phyloP scores from a whole-genome alignment of 768 basidiomycete genomes.

The Russula vinacea region DNA sequence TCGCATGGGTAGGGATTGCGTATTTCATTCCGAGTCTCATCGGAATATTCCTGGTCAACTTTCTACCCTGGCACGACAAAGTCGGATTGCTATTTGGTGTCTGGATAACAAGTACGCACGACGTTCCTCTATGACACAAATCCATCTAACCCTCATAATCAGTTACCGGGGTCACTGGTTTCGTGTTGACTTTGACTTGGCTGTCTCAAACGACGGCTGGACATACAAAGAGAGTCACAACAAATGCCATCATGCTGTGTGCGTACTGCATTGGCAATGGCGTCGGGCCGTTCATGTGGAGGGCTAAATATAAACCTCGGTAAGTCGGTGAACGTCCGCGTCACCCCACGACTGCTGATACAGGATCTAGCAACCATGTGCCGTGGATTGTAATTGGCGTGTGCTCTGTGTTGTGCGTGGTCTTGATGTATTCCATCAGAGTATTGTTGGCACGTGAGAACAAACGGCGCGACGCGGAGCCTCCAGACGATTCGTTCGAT shows the following conservation, averaged over 20 bases:
- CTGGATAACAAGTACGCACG: slow-evolving; percentile 50
- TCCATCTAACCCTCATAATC: slow-evolving; percentile 12
- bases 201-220: slow-evolving; percentile 62
- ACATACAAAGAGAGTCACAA: slow-evolving; percentile 68
- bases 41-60: slow-evolving; percentile 59
- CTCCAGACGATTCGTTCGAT: slow-evolving; percentile 51
- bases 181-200: slow-evolving; percentile 63
- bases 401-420: slow-evolving; percentile 55
- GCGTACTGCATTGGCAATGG: slow-evolving; percentile 69
- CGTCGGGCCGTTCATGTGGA: slow-evolving; percentile 76
- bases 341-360: not conserved
- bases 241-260: slow-evolving; percentile 69
- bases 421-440: slow-evolving; percentile 50
- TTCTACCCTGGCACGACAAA: slow-evolving; percentile 62
- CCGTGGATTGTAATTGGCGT: slow-evolving; percentile 77
- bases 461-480: slow-evolving; percentile 56
- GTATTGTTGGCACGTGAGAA: slow-evolving; percentile 57
- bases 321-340: slow-evolving; percentile 31
- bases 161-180: slow-evolving; percentile 55
- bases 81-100: slow-evolving; percentile 59
- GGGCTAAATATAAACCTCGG: slow-evolving; percentile 63
- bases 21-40: slow-evolving; percentile 65
- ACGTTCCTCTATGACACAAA: not conserved
- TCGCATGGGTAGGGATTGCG: slow-evolving; percentile 56
- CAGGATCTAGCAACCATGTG: slow-evolving; percentile 52